Base-by-base conservation (phyloP, 768 basidiomycete species). In the Coprinellus aureogranulatus region DNA sequence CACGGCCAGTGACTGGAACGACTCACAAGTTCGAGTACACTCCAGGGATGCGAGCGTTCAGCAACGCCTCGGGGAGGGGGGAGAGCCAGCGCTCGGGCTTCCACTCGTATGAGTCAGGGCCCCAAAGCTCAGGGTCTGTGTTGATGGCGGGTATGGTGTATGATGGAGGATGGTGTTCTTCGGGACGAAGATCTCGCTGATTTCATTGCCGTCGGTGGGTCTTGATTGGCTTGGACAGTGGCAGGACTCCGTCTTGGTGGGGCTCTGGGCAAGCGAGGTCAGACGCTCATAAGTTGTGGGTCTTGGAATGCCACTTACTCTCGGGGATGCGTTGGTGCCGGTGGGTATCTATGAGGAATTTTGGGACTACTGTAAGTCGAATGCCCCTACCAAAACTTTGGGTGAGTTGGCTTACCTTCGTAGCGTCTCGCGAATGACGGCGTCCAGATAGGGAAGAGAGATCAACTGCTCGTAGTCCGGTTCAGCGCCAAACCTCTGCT, bases 21-120 rank as follows among this genome's bases (percentile, higher is more conserved):
- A 55, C 75, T 64, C 60, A 79, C 78, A 78, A 47, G 55, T 77
- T 69, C 2, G 78, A 74, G 59, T 81, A 81, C 5, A 80, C 64
- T 0, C 79, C 79, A 2, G 80, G 78, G 11, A 78, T 67, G 22
- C 67, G 72, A 4, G 77, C 76, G 12, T 73, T 67, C 1, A 54
- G 54, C 1, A 81, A 62, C 18, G 62, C 51, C 8, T 72, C 64
- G 3, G 78, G 79, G 16, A 78, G 65, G 0, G 71, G 70, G 2
- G 67, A 60, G 1, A 80, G 66, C 81, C 81, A 82, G 20, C 81
- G 67, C 61, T 82, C 79, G 1, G 81, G 81, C 61, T 79, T 81
- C 79, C 79, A 82, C 54, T 80, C 75, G n/a, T 63, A 55, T 1
- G 77, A 73, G 57, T 83, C 80, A 14, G 66, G 63, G 9, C 82